phyloP scores from a whole-genome alignment of 345 rosid genomes.

The Raphanus raphanistrum region DNA sequence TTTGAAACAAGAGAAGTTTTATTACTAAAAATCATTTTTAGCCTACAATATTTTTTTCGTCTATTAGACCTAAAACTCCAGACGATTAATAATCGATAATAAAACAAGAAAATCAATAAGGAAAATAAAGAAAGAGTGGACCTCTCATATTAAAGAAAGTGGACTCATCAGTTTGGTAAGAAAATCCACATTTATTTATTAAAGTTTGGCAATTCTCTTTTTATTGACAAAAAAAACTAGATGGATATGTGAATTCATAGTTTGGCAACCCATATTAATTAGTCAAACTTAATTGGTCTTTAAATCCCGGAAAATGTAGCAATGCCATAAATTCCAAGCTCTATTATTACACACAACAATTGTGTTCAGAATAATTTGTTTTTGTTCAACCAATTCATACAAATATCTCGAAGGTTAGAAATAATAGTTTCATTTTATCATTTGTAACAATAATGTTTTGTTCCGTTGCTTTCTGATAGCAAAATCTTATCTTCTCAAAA shows the following conservation, averaged over 20 bases:
- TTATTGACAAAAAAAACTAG: background rate
- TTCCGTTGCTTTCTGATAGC: background rate
- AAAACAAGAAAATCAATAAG: background rate
- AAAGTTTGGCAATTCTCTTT: constrained; percentile 22
- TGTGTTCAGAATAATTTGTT: background rate
- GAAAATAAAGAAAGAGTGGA: background rate
- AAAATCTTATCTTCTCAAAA: background rate
- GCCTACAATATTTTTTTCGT: background rate
- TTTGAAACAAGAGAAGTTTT: background rate
- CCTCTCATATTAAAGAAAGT: constrained; percentile 11
- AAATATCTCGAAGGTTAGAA: background rate
- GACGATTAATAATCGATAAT: background rate
- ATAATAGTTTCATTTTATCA: background rate
- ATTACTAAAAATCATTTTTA: background rate
- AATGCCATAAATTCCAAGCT: constrained; percentile 13
- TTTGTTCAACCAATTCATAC: background rate
- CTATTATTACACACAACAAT: background rate
- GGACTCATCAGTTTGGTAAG: constrained; percentile 29
- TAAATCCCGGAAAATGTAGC: constrained; percentile 4
- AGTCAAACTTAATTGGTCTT: constrained; percentile 9
- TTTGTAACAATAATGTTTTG: background rate
- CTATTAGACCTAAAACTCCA: background rate
- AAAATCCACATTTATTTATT: constrained; percentile 7
- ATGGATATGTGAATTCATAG: background rate
- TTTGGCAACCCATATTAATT: constrained; percentile 10